These are phyloP conservation scores for Bullera alba DNA, from an alignment of 768 basidiomycete genomes.

Conservation along the genomic window DNA sequence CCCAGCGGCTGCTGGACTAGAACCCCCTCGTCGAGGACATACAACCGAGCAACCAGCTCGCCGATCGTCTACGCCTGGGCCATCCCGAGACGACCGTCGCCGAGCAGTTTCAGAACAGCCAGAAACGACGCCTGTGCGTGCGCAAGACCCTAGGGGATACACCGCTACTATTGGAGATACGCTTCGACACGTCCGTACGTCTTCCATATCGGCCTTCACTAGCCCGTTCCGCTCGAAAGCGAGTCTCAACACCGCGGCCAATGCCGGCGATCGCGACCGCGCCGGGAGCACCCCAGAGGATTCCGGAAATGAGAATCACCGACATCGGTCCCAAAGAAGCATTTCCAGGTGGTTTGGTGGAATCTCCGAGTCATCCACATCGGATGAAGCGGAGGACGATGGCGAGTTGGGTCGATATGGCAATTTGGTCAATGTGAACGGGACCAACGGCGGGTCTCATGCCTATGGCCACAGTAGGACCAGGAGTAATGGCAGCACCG, in stretches of 20 bases:
- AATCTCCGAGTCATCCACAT: neutral
- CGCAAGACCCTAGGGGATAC: neutral
- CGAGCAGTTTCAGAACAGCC: neutral
- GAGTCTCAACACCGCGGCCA: neutral
- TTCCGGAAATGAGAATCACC: too few relatives aligned
- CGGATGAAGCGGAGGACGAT: neutral
- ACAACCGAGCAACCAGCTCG: too few relatives aligned
- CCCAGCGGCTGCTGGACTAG: too few relatives aligned
- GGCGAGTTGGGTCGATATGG: neutral
- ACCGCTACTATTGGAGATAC: neutral
- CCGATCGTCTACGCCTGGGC: too few relatives aligned
- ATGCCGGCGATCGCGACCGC: too few relatives aligned
- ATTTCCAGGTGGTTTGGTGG: neutral
- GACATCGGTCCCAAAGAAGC: neutral
- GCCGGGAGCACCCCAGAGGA: too few relatives aligned
- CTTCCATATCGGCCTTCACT: neutral
- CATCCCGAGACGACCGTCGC: too few relatives aligned
- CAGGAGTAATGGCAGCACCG: too few relatives aligned
- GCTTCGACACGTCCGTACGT: slow-evolving; percentile 4
- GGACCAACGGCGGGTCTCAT: too few relatives aligned
- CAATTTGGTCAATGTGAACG: neutral
- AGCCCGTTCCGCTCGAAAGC: neutral
- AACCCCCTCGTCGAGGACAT: too few relatives aligned
- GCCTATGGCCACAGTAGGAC: neutral
- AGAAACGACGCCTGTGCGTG: neutral